Conservation (phyloP, 805 yeast genomes). For the Priceomyces melissophilus region DNA sequence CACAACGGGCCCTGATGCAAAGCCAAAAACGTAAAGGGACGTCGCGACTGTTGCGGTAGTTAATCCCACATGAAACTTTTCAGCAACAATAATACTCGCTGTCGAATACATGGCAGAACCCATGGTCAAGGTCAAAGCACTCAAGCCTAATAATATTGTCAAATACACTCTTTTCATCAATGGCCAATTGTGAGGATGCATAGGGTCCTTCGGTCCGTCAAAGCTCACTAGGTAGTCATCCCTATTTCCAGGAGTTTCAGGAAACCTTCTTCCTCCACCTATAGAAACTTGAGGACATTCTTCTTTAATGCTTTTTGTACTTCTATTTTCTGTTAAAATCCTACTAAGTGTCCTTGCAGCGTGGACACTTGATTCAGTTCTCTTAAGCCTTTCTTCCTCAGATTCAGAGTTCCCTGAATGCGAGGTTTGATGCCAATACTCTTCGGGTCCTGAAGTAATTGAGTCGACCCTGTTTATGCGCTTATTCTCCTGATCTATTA, state of each 20-base stretch:
- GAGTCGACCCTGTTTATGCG: too few species aligned
- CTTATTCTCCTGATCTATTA: too few species aligned
- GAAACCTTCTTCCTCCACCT: slow-evolving; percentile 14
- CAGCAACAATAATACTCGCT: slow-evolving; percentile 46
- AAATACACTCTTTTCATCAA: slow-evolving; percentile 19
- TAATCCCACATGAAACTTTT: slow-evolving; percentile 51
- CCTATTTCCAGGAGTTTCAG: slow-evolving; percentile 1
- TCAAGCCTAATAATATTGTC: slow-evolving; percentile 44
- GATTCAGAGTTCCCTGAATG: too few species aligned
- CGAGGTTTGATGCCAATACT: too few species aligned
- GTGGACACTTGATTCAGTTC: slow-evolving; percentile 16
- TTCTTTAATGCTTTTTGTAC: slow-evolving; percentile 17
- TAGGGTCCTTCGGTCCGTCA: slow-evolving; percentile 16
- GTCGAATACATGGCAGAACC: slow-evolving; percentile 76
- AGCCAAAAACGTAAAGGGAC: slow-evolving; percentile 78
- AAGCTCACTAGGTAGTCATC: slow-evolving; percentile 10
- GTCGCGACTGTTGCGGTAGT: slow-evolving; percentile 70
- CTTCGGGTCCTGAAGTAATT: too few species aligned
- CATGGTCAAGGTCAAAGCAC: slow-evolving; percentile 7
- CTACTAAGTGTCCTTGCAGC: slow-evolving; percentile 16
- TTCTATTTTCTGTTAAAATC: slow-evolving; percentile 16
- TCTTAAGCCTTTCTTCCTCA: slow-evolving; percentile 7
- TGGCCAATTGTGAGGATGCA: slow-evolving; percentile 36
- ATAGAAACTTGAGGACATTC: slow-evolving; percentile 17
- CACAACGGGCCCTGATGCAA: slow-evolving; percentile 80